phyloP scores from a whole-genome alignment of 2,329 filamentous ascomycete genomes.

The Neonectria punicea region DNA sequence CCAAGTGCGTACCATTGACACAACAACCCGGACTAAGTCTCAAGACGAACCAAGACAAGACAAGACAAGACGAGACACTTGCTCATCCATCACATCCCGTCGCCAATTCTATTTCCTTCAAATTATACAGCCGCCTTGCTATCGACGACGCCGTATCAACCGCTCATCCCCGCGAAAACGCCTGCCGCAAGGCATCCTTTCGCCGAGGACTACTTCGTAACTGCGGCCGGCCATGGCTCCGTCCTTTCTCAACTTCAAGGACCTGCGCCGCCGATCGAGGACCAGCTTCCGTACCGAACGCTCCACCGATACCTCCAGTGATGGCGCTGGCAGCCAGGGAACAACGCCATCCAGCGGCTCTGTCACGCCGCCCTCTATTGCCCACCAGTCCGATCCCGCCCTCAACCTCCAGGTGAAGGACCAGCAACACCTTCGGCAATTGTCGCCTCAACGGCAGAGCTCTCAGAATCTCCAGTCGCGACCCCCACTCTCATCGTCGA shows the following conservation, averaged over 20 bases:
- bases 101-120: constrained; percentile 7
- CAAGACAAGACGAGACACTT: background rate
- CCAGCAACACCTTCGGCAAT: constrained; percentile 32
- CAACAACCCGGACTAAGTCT: constrained; percentile 3
- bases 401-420: constrained; percentile 70
- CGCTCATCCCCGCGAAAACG: constrained; percentile 16
- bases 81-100: constrained; percentile 1
- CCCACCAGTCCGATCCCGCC: constrained; percentile 72
- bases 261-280: constrained; percentile 80
- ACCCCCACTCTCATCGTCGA: constrained; percentile 51
- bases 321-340: constrained; percentile 65
- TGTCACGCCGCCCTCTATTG: constrained; percentile 78
- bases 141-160: constrained; percentile 14
- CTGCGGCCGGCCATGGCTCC: constrained; percentile 61
- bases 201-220: constrained; percentile 29
- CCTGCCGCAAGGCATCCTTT: constrained; percentile 15
- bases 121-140: constrained; percentile 15
- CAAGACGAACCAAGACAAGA: background rate
- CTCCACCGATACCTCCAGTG: constrained; percentile 71
- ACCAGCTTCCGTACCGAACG: constrained; percentile 76
- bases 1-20: constrained; percentile 2
- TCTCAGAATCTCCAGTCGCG: constrained; percentile 45
- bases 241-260: constrained; percentile 75
- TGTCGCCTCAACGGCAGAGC: constrained; percentile 33
- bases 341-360: constrained; percentile 75